Evolutionary conservation across 805 yeast species (phyloP).

Genomic region (Candida sanyiensis): DNA sequence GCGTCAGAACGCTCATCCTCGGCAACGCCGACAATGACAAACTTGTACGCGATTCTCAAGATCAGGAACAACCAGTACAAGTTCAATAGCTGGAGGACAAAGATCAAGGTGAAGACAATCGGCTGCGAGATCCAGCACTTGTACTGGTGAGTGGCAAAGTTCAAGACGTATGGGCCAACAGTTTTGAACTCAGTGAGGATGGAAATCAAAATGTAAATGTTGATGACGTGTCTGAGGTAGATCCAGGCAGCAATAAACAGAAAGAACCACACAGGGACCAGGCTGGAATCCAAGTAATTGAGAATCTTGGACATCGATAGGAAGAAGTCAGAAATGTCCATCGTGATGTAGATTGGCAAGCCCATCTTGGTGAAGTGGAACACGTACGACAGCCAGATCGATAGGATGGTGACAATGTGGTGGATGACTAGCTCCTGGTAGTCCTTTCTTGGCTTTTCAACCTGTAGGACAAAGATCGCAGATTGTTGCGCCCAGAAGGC

Average conservation of each 20-base stretch:
- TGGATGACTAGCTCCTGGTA: constrained; percentile 87
- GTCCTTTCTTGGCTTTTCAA: constrained; percentile 95
- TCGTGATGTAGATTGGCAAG: constrained; percentile 79
- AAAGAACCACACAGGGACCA: constrained; percentile 59
- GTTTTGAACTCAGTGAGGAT: constrained; percentile 80
- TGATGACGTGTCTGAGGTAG: constrained; percentile 83
- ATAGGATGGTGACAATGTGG: constrained; percentile 83
- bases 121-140: constrained; percentile 95
- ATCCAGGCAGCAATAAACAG: constrained; percentile 75
- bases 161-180: constrained; percentile 73
- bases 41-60: constrained; percentile 68
- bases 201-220: constrained; percentile 76
- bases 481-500: constrained; percentile 98
- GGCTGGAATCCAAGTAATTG: constrained; percentile 69
- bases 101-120: constrained; percentile 72
- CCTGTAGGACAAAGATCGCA: constrained; percentile 69
- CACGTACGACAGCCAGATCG: constrained; percentile 81
- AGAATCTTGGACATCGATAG: constrained; percentile 79
- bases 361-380: constrained; percentile 98
- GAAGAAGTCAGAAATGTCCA: constrained; percentile 94
- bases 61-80: constrained; percentile 84
- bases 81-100: constrained; percentile 81
- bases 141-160: constrained; percentile 89
- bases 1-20: constrained; percentile 86
- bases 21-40: constrained; percentile 50